Evolutionary conservation across 73 alveolate species (phyloP), one percentile per base, ranked within the genome.

Genomic region (Stentor roeselii): DNA sequence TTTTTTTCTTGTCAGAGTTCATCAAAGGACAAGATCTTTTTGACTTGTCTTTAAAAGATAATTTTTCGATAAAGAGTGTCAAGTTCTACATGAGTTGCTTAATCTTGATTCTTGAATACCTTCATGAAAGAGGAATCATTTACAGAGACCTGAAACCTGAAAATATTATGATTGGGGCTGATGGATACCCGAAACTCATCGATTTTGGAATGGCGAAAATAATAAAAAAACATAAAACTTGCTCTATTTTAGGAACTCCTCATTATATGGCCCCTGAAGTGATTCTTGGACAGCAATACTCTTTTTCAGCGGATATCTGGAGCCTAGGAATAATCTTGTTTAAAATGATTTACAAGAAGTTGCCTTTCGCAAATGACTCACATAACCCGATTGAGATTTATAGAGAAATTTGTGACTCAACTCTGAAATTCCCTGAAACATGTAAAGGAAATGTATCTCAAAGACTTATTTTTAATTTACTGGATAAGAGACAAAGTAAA

Each of bases 231-330:
- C n/a, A n/a, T n/a, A 76, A 40, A 76, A 35, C 75, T n/a, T 76
- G 39, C 39, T 36, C 84, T 14, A 39, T 34, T 0, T 21, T 76
- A 37, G 84, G 84, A 35, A 76, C 84, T n/a, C 84, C 84, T 21
- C 84, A 76, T 76, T 76, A 76, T 41, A 76, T 41, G 74, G 60
- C 84, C 59, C 84, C 84, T 37, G 84, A 76, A 76, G 34, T 76
- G 14, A 76, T 76, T 21, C 6, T 38, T n/a, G 84, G 84, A 1
- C n/a, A 37, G 39, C 82, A 67, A 76, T 39, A 41, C 34, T 0
- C 60, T 14, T n/a, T 21, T n/a, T 37, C 84, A 76, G 67, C 39
- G 21, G 84, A 76, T 76, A 37, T 34, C n/a, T 76, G 84, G 3
- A 41, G 75, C 37, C 39, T 76, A 39, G 84, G 84, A 6, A 76